phyloP scores from a whole-genome alignment of 1,284 basidiomycete species.

The Kwoniella shivajii region DNA sequence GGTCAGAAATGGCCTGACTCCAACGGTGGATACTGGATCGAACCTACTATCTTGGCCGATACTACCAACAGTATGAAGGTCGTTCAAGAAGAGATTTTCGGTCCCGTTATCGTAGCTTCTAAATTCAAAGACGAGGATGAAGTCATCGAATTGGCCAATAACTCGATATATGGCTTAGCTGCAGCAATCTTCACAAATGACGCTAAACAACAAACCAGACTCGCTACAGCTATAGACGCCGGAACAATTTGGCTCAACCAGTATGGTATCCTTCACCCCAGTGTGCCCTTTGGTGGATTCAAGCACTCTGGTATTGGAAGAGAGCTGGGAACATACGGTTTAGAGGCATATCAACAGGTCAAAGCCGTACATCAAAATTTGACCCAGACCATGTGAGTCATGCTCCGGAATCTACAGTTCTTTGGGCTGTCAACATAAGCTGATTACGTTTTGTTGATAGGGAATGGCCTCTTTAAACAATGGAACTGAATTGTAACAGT shows the following conservation, averaged over 20 bases:
- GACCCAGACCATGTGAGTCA: constrained; percentile 25
- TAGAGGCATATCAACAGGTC: constrained; percentile 80
- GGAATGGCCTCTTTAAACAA: not conserved
- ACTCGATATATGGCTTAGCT: constrained; percentile 82
- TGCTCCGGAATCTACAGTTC: no score
- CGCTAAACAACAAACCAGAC: constrained; percentile 82
- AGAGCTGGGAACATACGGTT: constrained; percentile 84
- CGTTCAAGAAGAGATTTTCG: constrained; percentile 56
- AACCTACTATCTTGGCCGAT: constrained; percentile 54
- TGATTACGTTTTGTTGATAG: not conserved
- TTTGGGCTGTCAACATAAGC: no score
- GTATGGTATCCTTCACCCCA: constrained; percentile 76
- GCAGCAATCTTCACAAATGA: constrained; percentile 87
- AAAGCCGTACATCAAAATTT: constrained; percentile 83
- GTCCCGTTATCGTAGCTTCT: constrained; percentile 59
- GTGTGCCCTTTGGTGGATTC: constrained; percentile 91
- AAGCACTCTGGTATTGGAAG: constrained; percentile 78
- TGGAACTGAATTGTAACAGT: no score
- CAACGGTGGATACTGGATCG: constrained; percentile 49
- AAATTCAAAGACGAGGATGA: constrained; percentile 54
- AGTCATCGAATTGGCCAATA: constrained; percentile 72
- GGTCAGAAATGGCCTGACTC: constrained; percentile 60
- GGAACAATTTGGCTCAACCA: constrained; percentile 84
- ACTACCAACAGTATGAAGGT: constrained; percentile 42
- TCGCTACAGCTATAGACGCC: constrained; percentile 77